phyloP scores from a whole-genome alignment of 805 yeast species.

The Hanseniaspora nectarophila region DNA sequence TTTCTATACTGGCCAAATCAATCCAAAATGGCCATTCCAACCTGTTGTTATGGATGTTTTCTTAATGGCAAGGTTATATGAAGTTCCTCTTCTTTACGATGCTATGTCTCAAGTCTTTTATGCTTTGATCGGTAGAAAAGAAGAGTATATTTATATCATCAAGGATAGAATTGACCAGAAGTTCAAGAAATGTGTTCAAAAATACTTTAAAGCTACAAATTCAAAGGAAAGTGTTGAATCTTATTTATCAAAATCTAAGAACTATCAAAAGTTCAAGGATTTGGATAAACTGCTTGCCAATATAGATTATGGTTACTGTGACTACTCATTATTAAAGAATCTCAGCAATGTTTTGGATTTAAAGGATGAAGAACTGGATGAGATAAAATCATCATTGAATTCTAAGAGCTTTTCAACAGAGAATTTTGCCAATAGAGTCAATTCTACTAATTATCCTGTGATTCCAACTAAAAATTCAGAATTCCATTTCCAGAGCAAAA shows the following conservation, averaged over 20 bases:
- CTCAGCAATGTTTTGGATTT: constrained; percentile 30
- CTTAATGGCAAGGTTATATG: constrained; percentile 51
- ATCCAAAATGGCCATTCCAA: constrained; percentile 57
- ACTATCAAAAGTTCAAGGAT: constrained; percentile 33
- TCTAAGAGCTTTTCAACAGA: neutral
- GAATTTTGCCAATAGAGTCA: neutral
- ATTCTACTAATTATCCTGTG: neutral
- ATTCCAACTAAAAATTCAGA: neutral
- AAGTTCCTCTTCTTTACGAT: constrained; percentile 59
- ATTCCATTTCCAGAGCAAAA: neutral
- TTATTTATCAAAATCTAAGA: constrained; percentile 23
- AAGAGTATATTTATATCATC: constrained; percentile 32
- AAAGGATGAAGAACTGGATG: neutral
- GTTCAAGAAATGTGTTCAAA: constrained; percentile 21
- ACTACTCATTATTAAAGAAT: constrained; percentile 41
- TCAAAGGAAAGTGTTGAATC: constrained; percentile 21
- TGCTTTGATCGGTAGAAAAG: constrained; percentile 59
- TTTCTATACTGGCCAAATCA: constrained; percentile 68
- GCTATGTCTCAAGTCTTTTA: constrained; percentile 56
- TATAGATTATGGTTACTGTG: constrained; percentile 56
- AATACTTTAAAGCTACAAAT: constrained; percentile 16
- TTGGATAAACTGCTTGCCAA: constrained; percentile 46
- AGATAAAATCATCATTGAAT: neutral
- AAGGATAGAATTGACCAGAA: constrained; percentile 23
- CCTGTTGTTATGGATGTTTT: constrained; percentile 60